phyloP scores from a whole-genome alignment of 768 basidiomycete genomes.

The Hysterangium stoloniferum region DNA sequence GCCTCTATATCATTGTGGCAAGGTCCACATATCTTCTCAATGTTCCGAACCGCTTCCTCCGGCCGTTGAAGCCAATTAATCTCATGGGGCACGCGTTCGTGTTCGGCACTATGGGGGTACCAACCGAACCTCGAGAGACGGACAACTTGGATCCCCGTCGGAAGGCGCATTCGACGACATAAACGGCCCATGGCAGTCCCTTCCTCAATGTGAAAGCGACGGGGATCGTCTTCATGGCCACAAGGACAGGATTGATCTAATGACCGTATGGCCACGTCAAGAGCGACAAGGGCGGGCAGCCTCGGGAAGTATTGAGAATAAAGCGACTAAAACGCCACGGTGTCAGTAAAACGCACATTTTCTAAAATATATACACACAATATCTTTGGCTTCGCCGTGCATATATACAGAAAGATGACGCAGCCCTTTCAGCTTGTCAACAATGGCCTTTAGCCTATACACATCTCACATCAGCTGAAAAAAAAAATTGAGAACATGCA shows the following conservation, averaged over 20 bases:
- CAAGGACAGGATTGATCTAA: not conserved
- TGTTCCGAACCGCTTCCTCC: not conserved
- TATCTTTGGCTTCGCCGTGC: not conserved
- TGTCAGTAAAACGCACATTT: not conserved
- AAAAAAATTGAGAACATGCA: not conserved
- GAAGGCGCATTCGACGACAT: constrained; percentile 1
- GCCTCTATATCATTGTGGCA: not conserved
- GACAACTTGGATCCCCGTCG: not conserved
- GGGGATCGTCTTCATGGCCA: constrained; percentile 1
- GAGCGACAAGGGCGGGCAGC: not conserved
- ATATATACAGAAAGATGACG: constrained; percentile 4
- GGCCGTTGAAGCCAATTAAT: not conserved
- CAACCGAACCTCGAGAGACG: constrained; percentile 1
- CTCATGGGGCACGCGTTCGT: not conserved
- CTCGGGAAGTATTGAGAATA: constrained; percentile 7
- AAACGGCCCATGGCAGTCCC: constrained; percentile 7
- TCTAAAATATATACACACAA: not conserved
- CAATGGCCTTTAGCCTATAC: not conserved
- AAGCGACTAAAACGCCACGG: not conserved
- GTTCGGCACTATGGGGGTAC: not conserved
- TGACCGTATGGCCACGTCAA: not conserved
- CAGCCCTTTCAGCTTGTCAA: not conserved
- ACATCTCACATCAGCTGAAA: not conserved
- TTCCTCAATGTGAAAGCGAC: constrained; percentile 2
- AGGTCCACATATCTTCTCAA: constrained; percentile 4